Evolutionary conservation across 1,284 basidiomycete genomes (phyloP).

Genomic region (Quambalaria eucalypti): DNA sequence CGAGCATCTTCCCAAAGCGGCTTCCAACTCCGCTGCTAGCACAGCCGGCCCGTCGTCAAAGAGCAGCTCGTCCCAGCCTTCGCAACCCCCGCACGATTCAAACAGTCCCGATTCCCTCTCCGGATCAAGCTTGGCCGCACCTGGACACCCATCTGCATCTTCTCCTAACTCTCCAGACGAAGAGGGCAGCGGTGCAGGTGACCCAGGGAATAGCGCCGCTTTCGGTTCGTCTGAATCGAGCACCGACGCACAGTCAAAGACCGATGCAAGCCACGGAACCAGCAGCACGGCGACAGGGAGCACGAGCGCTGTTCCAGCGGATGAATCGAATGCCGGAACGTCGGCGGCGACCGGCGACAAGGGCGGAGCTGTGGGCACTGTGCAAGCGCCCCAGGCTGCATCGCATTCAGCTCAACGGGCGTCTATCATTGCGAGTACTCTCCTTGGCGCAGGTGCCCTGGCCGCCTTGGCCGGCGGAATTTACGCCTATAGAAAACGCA

Average conservation of each 20-base stretch:
- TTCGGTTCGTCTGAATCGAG: too few relatives aligned
- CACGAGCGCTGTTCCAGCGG: not conserved
- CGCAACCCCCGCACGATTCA: not conserved
- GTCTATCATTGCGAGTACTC: too few relatives aligned
- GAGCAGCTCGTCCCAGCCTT: not conserved
- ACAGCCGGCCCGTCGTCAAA: not conserved
- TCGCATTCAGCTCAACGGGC: too few relatives aligned
- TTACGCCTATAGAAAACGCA: conserved; percentile 38
- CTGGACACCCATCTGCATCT: too few relatives aligned
- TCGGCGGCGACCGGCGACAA: conserved; percentile 4
- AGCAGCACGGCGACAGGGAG: not conserved
- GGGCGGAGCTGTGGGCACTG: conserved; percentile 34
- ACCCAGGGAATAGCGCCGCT: too few relatives aligned
- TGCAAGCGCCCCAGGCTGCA: too few relatives aligned
- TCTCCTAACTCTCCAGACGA: too few relatives aligned
- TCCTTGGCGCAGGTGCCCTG: conserved; percentile 38
- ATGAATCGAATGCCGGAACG: not conserved
- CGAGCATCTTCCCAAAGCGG: not conserved
- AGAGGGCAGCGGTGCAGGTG: too few relatives aligned
- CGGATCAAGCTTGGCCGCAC: too few relatives aligned
- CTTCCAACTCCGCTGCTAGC: not conserved
- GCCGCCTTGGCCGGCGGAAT: conserved; percentile 35
- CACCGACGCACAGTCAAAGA: too few relatives aligned
- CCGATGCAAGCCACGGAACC: not conserved
- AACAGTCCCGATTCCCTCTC: not conserved